A percentile compares a stretch with the other conserved stretches of the same genome.
Evolutionary conservation across 306 rosid species (phyloP).

Genomic region (Erythrophleum fordii): DNA sequence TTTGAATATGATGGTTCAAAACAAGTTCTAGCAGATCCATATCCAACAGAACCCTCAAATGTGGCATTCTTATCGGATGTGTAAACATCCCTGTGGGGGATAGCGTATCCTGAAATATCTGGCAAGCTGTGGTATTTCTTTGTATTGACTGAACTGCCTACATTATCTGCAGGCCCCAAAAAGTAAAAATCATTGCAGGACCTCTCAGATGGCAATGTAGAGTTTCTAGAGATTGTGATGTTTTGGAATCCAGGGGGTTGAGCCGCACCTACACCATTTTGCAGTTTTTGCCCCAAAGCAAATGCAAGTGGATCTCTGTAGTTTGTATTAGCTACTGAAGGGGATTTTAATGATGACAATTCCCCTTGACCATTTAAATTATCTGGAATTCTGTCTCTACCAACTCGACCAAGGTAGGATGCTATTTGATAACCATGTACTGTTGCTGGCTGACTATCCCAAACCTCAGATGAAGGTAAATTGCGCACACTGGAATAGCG

Average conservation of each 20-base stretch:
- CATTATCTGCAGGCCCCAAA: constrained; percentile 59
- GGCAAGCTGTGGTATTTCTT: constrained; percentile 95
- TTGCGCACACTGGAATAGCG: constrained; percentile 71
- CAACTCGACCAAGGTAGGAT: constrained; percentile 58
- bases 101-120: constrained; percentile 59
- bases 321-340: constrained; percentile 58
- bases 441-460: constrained; percentile 86
- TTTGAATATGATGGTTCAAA: constrained; percentile 55
- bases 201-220: constrained; percentile 64
- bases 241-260: constrained; percentile 69
- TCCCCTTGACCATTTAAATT: constrained; percentile 60
- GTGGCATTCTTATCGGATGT: constrained; percentile 56
- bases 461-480: constrained; percentile 61
- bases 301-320: constrained; percentile 65
- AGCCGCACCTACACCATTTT: constrained; percentile 61
- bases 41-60: constrained; percentile 61
- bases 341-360: constrained; percentile 49
- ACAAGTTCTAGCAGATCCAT: constrained; percentile 52
- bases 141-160: constrained; percentile 56
- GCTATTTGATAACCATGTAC: constrained; percentile 76
- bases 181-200: constrained; percentile 52
- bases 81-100: constrained; percentile 61
- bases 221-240: constrained; percentile 54
- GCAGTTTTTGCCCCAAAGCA: constrained; percentile 68
- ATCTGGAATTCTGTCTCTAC: constrained; percentile 57